Evolutionary conservation across 352 stramenopile species (phyloP).

Genomic region (Phytophthora meadii): DNA sequence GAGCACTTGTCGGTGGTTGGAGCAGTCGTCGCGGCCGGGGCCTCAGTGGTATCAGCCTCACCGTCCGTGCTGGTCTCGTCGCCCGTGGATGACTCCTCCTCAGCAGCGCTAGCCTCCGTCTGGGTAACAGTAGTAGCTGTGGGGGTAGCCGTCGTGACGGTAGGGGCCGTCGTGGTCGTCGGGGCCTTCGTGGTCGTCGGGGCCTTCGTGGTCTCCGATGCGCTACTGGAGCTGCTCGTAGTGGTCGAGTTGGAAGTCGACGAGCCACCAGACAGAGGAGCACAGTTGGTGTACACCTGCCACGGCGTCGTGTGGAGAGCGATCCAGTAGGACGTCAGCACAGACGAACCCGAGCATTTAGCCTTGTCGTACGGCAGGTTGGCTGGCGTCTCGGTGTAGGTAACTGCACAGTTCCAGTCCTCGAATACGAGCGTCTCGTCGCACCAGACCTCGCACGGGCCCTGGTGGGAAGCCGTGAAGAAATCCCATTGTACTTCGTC

Average conservation of each 20-base stretch:
- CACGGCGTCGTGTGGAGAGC: conserved; percentile 50
- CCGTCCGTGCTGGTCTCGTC: conserved; percentile 18
- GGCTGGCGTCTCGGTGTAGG: conserved; percentile 39
- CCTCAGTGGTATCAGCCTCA: conserved; percentile 21
- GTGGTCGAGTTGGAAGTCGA: conserved; percentile 24
- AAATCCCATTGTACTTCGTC: conserved; percentile 47
- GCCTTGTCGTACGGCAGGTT: conserved; percentile 53
- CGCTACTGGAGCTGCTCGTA: conserved; percentile 6
- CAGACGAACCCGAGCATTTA: conserved; percentile 35
- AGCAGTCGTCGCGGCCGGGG: conserved; percentile 10
- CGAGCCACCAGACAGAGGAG: conserved; percentile 29
- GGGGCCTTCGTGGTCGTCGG: conserved; percentile 1
- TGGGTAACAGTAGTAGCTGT: conserved; percentile 13
- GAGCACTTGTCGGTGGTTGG: conserved; percentile 39
- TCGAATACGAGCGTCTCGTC: conserved; percentile 48
- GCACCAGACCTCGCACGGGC: conserved; percentile 56
- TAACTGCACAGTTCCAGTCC: conserved; percentile 47
- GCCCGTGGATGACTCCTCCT: conserved; percentile 5
- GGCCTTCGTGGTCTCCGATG: conserved; percentile 3
- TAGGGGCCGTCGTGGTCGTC: conserved; percentile 8
- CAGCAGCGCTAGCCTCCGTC: conserved; percentile 10
- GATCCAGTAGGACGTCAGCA: conserved; percentile 57
- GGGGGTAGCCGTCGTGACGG: conserved; percentile 12
- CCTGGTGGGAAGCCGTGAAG: conserved; percentile 49
- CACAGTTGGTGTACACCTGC: conserved; percentile 63